Conservation (phyloP, 73 alveolate genomes). For the Paramecium bursaria region DNA sequence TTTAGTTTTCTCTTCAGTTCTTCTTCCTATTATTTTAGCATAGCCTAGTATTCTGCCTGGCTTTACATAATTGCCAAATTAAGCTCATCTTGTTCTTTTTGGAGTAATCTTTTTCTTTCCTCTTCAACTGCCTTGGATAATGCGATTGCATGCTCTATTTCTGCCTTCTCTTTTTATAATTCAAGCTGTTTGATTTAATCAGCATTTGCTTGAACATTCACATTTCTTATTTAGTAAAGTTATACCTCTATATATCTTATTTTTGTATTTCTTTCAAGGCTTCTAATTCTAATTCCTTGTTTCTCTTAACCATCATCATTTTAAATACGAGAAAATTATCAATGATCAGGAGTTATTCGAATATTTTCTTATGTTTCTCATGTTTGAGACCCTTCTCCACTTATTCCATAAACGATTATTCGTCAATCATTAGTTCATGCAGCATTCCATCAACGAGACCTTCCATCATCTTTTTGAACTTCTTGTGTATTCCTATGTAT, state of each 20-base stretch:
- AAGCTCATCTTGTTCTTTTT: conserved; percentile 51
- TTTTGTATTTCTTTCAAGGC: conserved; percentile 73
- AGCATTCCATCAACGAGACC: conserved; percentile 78
- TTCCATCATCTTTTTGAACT: conserved; percentile 85
- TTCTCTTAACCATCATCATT: conserved; percentile 83
- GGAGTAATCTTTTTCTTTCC: conserved; percentile 61
- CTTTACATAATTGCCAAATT: conserved; percentile 32
- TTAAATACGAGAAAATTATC: conserved; percentile 85
- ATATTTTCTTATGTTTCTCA: conserved; percentile 70
- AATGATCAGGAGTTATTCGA: conserved; percentile 75
- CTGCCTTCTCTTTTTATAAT: conserved; percentile 29
- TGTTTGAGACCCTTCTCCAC: conserved; percentile 68
- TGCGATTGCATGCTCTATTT: conserved; percentile 64
- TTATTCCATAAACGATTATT: conserved; percentile 54
- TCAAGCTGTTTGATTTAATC: background rate
- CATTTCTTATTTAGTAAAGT: background rate
- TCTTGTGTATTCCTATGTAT: conserved; percentile 72
- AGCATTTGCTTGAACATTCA: background rate
- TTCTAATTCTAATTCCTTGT: conserved; percentile 85
- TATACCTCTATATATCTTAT: conserved; percentile 14
- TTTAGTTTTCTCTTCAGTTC: conserved; percentile 18
- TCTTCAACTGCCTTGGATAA: conserved; percentile 65
- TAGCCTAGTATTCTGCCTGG: background rate
- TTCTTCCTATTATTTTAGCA: background rate
- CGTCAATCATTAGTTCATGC: conserved; percentile 83